Evolutionary conservation across 306 rosid species (phyloP).

Genomic region (Prunus mume): DNA sequence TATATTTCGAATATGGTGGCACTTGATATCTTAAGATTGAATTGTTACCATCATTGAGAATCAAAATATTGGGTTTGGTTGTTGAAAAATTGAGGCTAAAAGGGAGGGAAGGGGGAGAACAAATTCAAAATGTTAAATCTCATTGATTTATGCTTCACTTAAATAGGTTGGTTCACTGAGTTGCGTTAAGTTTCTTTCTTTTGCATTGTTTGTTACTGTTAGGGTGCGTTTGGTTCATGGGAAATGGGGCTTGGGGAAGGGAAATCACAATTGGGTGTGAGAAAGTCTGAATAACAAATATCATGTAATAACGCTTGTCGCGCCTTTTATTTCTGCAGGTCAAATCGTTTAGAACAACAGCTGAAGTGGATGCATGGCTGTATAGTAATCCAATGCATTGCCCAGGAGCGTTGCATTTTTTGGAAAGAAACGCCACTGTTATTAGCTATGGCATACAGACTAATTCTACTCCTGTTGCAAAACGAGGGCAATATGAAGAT

Average conservation of each 20-base stretch:
- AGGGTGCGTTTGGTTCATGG: too few species aligned
- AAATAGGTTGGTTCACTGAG: neutral
- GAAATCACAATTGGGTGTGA: neutral
- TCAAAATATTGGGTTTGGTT: neutral
- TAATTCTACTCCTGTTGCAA: slow-evolving; percentile 48
- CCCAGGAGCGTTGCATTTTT: slow-evolving; percentile 70
- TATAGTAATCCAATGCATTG: slow-evolving; percentile 54
- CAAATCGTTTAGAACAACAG: slow-evolving; percentile 40
- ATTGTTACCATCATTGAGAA: neutral
- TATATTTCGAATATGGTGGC: too few species aligned
- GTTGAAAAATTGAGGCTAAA: neutral
- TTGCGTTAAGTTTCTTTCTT: neutral
- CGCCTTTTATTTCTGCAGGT: slow-evolving; percentile 44
- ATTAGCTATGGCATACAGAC: slow-evolving; percentile 78
- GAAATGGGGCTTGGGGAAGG: too few species aligned
- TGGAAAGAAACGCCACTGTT: slow-evolving; percentile 37
- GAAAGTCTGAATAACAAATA: neutral
- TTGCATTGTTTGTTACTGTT: neutral
- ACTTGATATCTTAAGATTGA: too few species aligned
- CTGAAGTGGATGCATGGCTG: slow-evolving; percentile 71
- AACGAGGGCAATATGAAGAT: slow-evolving; percentile 55
- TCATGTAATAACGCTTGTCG: neutral
- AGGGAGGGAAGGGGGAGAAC: neutral
- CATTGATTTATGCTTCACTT: neutral
- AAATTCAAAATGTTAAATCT: neutral